Conservation (phyloP, 225 moss, liverwort and hornwort genomes). For the Pseudisothecium myosuroides region DNA sequence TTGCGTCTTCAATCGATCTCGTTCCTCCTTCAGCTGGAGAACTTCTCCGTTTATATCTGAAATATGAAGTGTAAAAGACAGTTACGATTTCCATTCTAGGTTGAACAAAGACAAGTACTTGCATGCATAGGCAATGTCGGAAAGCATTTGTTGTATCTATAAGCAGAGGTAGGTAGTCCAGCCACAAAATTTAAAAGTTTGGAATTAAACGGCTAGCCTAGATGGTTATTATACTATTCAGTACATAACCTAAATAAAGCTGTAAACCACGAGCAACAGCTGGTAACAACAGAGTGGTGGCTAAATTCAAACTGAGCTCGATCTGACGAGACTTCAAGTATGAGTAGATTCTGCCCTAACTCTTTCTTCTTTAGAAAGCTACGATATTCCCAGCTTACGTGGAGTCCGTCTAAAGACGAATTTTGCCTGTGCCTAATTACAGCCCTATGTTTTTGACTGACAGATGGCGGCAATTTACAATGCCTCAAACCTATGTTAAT, state of each 20-base stretch:
- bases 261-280: background rate
- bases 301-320: background rate
- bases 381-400: background rate
- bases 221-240: background rate
- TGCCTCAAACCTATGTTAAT: background rate
- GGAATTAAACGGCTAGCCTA: background rate
- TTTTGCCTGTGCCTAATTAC: background rate
- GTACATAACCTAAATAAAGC: background rate
- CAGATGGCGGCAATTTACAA: background rate
- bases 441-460: background rate
- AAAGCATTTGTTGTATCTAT: background rate
- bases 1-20: constrained; percentile 40
- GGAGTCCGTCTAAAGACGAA: background rate
- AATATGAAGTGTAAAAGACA: background rate
- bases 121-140: background rate
- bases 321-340: background rate
- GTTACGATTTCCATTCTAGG: background rate
- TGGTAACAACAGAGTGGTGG: background rate
- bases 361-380: background rate
- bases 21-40: constrained; percentile 65
- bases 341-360: background rate
- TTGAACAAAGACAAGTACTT: background rate
- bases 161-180: background rate
- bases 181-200: background rate
- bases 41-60: constrained; percentile 72